Evolutionary conservation across 2,329 filamentous ascomycete genomes (phyloP).

Genomic region (Diplodia intermedia): DNA sequence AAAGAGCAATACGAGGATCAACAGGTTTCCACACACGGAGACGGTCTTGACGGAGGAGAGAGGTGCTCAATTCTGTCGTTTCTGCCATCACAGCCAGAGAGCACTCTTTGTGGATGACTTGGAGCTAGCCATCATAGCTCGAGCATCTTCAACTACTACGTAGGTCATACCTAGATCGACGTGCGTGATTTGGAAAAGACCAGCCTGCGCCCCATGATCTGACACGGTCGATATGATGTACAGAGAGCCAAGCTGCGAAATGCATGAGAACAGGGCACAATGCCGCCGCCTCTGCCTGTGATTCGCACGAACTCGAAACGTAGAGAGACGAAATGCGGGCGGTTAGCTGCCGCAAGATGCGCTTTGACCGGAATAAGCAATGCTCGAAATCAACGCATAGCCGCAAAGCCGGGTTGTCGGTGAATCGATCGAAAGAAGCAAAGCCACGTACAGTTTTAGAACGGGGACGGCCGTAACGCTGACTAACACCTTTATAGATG

Average conservation of each 20-base stretch:
- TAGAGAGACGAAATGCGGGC: conserved; percentile 2
- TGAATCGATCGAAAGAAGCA: conserved; percentile 22
- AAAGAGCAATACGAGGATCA: neutral
- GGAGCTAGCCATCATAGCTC: neutral
- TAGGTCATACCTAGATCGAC: neutral
- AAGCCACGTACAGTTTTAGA: conserved; percentile 24
- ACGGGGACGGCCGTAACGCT: conserved; percentile 19
- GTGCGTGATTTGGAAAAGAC: conserved; percentile 15
- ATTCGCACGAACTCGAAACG: conserved; percentile 20
- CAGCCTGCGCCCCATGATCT: conserved; percentile 12
- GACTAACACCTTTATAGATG: conserved; percentile 28
- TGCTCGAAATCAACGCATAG: conserved; percentile 25
- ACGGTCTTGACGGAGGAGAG: neutral
- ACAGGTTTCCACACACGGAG: neutral
- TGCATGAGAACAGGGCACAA: conserved; percentile 13
- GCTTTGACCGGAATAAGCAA: conserved; percentile 24
- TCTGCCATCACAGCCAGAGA: neutral
- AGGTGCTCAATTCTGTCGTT: neutral
- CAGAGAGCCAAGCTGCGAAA: conserved; percentile 24
- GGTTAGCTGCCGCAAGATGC: conserved; percentile 23
- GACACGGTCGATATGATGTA: conserved; percentile 6
- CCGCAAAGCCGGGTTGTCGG: conserved; percentile 27
- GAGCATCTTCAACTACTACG: neutral
- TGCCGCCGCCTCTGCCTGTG: conserved; percentile 1
- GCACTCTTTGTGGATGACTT: neutral